phyloP scores from a whole-genome alignment of 495 filamentous ascomycete genomes.

The Lophiostoma macrostomum region DNA sequence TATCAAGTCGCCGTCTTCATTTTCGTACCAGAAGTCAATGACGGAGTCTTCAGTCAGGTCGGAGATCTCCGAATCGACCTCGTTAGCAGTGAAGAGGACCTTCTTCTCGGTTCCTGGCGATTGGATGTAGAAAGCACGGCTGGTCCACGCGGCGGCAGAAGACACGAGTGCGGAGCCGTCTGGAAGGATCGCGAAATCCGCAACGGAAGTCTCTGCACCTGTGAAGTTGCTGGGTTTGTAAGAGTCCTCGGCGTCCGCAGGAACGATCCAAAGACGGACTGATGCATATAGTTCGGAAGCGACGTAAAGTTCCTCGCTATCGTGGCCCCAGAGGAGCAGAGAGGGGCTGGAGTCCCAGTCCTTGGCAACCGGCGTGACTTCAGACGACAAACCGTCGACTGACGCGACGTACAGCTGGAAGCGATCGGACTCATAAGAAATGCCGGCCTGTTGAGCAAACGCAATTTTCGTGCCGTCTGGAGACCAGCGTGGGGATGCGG shows the following conservation, averaged over 20 bases:
- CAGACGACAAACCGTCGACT: slow-evolving; percentile 9
- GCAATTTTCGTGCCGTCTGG: slow-evolving; percentile 68
- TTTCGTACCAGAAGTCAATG: slow-evolving; percentile 42
- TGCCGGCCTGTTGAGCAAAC: slow-evolving; percentile 67
- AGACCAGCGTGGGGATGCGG: slow-evolving; percentile 68
- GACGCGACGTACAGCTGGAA: slow-evolving; percentile 63
- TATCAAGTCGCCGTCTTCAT: slow-evolving; percentile 36
- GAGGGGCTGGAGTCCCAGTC: slow-evolving; percentile 30
- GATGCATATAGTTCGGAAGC: slow-evolving; percentile 31
- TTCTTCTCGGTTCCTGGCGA: slow-evolving; percentile 31
- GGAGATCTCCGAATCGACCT: slow-evolving; percentile 34
- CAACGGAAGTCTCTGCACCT: slow-evolving; percentile 3
- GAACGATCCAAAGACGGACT: slow-evolving; percentile 21
- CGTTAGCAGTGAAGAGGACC: slow-evolving; percentile 37
- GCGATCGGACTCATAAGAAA: slow-evolving; percentile 77
- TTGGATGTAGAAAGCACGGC: slow-evolving; percentile 43
- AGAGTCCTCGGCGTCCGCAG: not conserved
- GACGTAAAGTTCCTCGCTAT: slow-evolving; percentile 30
- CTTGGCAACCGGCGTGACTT: slow-evolving; percentile 15
- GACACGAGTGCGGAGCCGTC: slow-evolving; percentile 41
- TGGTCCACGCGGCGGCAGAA: slow-evolving; percentile 40
- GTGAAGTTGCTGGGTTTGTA: slow-evolving; percentile 19
- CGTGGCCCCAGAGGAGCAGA: slow-evolving; percentile 22
- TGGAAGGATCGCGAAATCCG: slow-evolving; percentile 40
- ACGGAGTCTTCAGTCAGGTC: slow-evolving; percentile 17